A percentile compares a stretch with the other conserved stretches of the same genome.
Evolutionary conservation across 129 eudicot genomes (phyloP).

Genomic region (Erigeron canadensis): DNA sequence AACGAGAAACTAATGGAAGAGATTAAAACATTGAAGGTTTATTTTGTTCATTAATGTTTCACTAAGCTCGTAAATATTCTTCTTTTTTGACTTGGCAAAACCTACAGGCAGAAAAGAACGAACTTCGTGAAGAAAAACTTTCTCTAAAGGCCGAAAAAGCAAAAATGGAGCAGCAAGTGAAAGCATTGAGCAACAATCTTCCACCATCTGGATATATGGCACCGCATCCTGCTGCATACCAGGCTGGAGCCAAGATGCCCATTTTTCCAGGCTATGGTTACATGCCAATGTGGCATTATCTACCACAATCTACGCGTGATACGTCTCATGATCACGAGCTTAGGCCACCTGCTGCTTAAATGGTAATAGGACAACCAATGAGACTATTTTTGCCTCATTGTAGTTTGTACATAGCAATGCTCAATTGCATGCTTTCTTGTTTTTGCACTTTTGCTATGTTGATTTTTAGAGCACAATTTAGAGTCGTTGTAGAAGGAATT

Average conservation of each 20-base stretch:
- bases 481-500: constrained; percentile 22
- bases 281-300: constrained; percentile 85
- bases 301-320: constrained; percentile 58
- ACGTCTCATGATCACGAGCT: constrained; percentile 88
- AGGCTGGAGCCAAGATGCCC: constrained; percentile 63
- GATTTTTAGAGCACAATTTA: constrained; percentile 24
- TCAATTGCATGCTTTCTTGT: constrained; percentile 17
- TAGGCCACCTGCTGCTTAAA: constrained; percentile 94
- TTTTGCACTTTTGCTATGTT: constrained; percentile 7
- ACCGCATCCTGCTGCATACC: constrained; percentile 56
- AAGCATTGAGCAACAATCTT: constrained; percentile 47
- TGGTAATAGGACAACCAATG: background rate
- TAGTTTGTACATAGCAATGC: constrained; percentile 34
- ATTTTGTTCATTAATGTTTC: background rate
- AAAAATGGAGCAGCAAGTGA: constrained; percentile 73
- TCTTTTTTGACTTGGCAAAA: constrained; percentile 10
- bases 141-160: constrained; percentile 66
- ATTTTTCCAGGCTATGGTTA: constrained; percentile 68
- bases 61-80: background rate
- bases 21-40: constrained; percentile 77
- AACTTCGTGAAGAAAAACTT: constrained; percentile 89
- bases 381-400: constrained; percentile 20
- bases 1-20: constrained; percentile 69
- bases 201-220: constrained; percentile 60
- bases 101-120: constrained; percentile 79